These are phyloP conservation scores for Ehretia macrophylla DNA, from an alignment of 257 asterid species.

Conservation along the genomic window DNA sequence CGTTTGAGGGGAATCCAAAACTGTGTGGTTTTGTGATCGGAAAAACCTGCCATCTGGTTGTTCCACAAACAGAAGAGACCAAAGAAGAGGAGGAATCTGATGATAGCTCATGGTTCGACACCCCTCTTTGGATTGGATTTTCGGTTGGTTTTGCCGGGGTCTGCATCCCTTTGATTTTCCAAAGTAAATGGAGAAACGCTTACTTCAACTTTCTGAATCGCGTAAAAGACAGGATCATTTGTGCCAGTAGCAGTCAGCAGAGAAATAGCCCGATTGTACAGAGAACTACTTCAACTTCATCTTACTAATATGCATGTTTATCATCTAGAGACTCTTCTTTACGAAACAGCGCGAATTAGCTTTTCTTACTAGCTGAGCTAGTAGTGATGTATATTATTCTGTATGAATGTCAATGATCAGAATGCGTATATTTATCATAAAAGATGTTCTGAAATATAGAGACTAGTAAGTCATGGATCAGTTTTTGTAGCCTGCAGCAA, in stretches of 20 bases:
- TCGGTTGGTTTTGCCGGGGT: slow-evolving; percentile 2
- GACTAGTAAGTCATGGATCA: too few relatives aligned
- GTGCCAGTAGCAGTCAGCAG: background rate
- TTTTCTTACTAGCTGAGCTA: background rate
- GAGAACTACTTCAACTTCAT: background rate
- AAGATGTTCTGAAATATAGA: too few relatives aligned
- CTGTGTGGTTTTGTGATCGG: slow-evolving; percentile 37
- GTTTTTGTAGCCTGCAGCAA: too few relatives aligned
- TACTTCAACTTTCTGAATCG: background rate
- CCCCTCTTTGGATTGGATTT: slow-evolving; percentile 9
- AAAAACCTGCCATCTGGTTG: slow-evolving; percentile 11
- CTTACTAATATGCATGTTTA: background rate
- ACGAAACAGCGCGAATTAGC: background rate
- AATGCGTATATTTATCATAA: too few relatives aligned
- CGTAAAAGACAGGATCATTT: background rate
- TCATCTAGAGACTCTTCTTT: too few relatives aligned
- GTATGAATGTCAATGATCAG: too few relatives aligned
- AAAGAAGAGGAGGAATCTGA: slow-evolving; percentile 7
- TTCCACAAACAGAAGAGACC: background rate
- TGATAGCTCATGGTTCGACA: slow-evolving; percentile 11
- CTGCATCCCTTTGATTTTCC: background rate
- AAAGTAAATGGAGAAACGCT: background rate
- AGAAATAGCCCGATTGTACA: background rate
- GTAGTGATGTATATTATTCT: background rate
- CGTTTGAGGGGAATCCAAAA: slow-evolving; percentile 44